phyloP scores from a whole-genome alignment of 495 filamentous ascomycete genomes.

The Penicillium antarcticum region DNA sequence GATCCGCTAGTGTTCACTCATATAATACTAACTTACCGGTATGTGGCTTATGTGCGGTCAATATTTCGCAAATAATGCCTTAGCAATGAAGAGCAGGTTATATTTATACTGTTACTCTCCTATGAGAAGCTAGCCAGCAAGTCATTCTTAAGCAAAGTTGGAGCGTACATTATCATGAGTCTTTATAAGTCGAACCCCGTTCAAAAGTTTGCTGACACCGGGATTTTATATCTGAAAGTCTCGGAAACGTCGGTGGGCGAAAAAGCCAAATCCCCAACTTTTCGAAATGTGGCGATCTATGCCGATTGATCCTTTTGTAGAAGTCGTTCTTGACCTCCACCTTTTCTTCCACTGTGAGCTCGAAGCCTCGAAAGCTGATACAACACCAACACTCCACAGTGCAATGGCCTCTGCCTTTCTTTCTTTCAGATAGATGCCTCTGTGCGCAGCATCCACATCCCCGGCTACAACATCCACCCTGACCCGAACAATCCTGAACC shows the following conservation, averaged over 20 bases:
- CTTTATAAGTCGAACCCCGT: too few species aligned
- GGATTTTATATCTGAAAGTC: background rate
- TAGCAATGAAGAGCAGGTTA: too few species aligned
- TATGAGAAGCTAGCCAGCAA: too few species aligned
- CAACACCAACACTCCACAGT: constrained; percentile 9
- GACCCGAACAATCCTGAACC: constrained; percentile 10
- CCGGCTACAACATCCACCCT: constrained; percentile 10
- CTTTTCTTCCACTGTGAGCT: background rate
- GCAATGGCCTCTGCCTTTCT: constrained; percentile 6
- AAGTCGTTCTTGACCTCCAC: background rate
- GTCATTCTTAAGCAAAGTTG: too few species aligned
- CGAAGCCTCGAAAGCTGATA: constrained; percentile 4
- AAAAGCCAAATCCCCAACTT: background rate
- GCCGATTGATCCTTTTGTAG: background rate
- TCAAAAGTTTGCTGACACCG: background rate
- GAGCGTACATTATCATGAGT: too few species aligned
- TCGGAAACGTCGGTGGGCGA: background rate
- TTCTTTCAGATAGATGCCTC: background rate
- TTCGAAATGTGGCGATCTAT: background rate
- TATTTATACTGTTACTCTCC: too few species aligned
- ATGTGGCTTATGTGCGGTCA: too few species aligned
- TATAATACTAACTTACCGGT: too few species aligned
- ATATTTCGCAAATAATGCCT: too few species aligned
- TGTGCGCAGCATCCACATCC: constrained; percentile 7
- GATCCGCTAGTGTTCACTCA: too few species aligned